Base-by-base conservation (phyloP, 257 asterid species). In the Leptodermis oblonga region DNA sequence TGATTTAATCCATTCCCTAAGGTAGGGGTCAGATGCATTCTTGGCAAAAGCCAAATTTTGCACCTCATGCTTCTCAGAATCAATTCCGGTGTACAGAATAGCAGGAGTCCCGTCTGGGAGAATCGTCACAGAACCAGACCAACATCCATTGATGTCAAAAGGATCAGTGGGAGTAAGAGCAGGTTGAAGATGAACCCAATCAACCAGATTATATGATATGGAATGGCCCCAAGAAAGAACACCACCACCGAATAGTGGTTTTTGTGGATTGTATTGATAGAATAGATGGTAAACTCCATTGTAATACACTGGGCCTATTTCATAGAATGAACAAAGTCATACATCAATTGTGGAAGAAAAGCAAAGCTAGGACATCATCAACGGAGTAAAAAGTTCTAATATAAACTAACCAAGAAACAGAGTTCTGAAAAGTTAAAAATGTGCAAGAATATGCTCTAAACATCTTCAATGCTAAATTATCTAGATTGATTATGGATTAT, bases 61-160 rank as follows among this genome's bases (percentile, higher is more conserved):
- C 26, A 89, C 92, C 30, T 92, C 93, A 0, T 79, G 81, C 4
- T 68, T 60, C 30, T 82, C 67, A 11, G 12, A 1, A 63, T 87
- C 90, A 3, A 64, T 56, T 12, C 97, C 97, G 0, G 96, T 92
- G 87, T 92, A 92, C 46, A 92, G 74, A 67, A 90, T 86, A 25
- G 86, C 61, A 14, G 95, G 95, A 60, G 79, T 79, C 81, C 84
- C 85, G 6, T 84, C 91, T 0, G 91, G 92, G 10, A 90, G 86
- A 65, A 90, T 33, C 0, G 98, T 87, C 76, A 94, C 89, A 1
- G 97, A 92, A 0, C 97, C 98, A 17, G 96, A 86, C 90, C 89
- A 90, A 39, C 91, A 83, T 0, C 93, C 97, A 37, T 62, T 79
- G 48, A 75, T 59, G 64, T 90, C 96, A 52, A 78, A 92, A 31